Evolutionary conservation across 2,329 filamentous ascomycete genomes (phyloP), one percentile per base, ranked within the genome.

Genomic region (Endoconidiophora polonica): DNA sequence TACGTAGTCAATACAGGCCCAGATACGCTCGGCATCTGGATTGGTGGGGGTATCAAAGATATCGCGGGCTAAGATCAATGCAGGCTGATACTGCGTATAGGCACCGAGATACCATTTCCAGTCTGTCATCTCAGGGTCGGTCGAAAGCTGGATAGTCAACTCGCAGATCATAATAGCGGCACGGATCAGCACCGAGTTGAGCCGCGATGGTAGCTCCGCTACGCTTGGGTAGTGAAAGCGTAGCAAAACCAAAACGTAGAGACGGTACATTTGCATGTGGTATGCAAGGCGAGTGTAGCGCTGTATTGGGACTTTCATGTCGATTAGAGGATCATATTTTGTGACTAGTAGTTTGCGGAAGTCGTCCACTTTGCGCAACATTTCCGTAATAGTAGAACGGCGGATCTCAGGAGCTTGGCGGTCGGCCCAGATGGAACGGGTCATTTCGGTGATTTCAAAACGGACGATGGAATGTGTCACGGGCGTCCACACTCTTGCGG

Each of bases 71-170:
- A 88, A 66, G 1, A 87, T 68, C 29, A 87, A 68, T 0, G 81
- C 79, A 3, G 74, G 71, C 58, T 86, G 83, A 60, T 80, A 85
- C 59, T 86, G 82, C 54, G 83, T 79, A 55, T 82, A 74, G 4
- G 83, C 80, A 3, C 81, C 80, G 10, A 67, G 58, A 56, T 86
- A 86, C 83, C 83, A 87, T 1, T 68, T 63, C 81, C 81, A 87
- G 1, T 65, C 64, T 1, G 65, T 61, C 37, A 85, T 71, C 3
- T 59, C 52, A 0, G 59, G 60, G 50, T 65, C 64, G 4, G 63
- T 69, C 53, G 71, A 69, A 3, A 73, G 64, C 54, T 67, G 64
- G 44, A 69, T 68, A 1, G 67, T 66, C 2, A 69, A 64, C 57
- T 73, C 68, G 52, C 69, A 62, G 44, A 73, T 71, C 57, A 67